These are phyloP conservation scores for Nasturtium officinale DNA, from an alignment of 345 rosid species.

Conservation along the genomic window DNA sequence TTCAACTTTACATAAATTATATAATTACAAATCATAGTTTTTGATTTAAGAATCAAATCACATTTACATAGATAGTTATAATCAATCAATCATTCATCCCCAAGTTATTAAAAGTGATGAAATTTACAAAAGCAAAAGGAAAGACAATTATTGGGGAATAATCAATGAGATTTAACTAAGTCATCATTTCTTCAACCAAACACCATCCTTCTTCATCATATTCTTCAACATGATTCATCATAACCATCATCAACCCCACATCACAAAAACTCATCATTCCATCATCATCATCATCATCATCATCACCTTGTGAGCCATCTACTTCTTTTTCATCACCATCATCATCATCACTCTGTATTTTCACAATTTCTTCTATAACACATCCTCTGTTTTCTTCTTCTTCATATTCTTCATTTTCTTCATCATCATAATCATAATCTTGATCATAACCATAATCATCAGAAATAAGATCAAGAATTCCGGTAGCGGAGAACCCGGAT, in stretches of 20 bases:
- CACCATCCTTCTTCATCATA: constrained; percentile 66
- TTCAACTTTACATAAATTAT: constrained; percentile 21
- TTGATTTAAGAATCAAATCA: constrained; percentile 29
- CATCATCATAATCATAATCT: constrained; percentile 30
- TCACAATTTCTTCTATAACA: constrained; percentile 29
- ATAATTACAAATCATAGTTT: constrained; percentile 31
- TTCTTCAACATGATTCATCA: constrained; percentile 39
- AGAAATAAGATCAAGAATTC: constrained; percentile 49
- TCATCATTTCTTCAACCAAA: constrained; percentile 53
- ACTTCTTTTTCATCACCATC: constrained; percentile 17
- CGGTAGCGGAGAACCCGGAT: constrained; percentile 63
- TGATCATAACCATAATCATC: constrained; percentile 35
- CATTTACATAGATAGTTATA: constrained; percentile 32
- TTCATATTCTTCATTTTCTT: constrained; percentile 9
- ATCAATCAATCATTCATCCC: constrained; percentile 28
- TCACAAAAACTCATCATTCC: constrained; percentile 40
- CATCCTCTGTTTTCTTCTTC: constrained; percentile 17
- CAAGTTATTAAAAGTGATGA: constrained; percentile 31
- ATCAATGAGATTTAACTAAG: constrained; percentile 27
- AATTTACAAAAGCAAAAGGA: constrained; percentile 26
- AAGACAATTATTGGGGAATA: constrained; percentile 25
- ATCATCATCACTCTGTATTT: constrained; percentile 15
- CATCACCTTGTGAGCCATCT: neutral
- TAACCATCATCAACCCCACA: constrained; percentile 43
- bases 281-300: constrained; percentile 25